Percentiles rank a stretch among this genome's conserved stretches.
Conservation (phyloP, 441 rosid species). For the Pelargonium cotyledonis region DNA sequence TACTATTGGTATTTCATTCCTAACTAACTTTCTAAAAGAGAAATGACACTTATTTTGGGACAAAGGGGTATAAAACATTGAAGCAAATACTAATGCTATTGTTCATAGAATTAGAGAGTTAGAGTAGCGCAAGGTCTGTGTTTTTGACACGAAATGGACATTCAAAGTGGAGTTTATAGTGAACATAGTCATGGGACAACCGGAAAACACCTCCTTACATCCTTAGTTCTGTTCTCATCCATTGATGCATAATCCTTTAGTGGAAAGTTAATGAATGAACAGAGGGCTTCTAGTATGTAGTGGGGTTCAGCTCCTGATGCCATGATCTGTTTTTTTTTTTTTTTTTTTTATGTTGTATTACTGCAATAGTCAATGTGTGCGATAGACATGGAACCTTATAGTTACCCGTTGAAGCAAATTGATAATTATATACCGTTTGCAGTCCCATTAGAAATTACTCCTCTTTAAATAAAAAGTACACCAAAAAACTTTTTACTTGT, state of each 20-base stretch:
- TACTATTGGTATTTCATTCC: not conserved
- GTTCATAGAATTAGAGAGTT: not conserved
- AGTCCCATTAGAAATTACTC: not conserved
- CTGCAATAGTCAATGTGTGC: not conserved
- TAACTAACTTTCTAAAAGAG: not conserved
- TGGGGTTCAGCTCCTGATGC: not conserved
- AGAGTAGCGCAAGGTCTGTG: not conserved
- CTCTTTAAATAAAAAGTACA: not conserved
- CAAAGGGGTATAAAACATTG: not conserved
- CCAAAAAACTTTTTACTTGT: not conserved
- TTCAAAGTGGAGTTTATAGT: not conserved
- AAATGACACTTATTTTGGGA: too few relatives aligned
- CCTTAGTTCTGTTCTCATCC: not conserved
- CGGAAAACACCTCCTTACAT: not conserved
- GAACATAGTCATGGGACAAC: not conserved
- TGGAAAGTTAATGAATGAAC: not conserved
- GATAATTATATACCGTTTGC: not conserved
- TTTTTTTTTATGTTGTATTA: too few relatives aligned
- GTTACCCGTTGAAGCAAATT: not conserved
- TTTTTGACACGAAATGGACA: not conserved
- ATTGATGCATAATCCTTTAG: not conserved
- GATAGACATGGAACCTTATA: not conserved
- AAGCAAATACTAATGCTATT: not conserved
- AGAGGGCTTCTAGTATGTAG: slow-evolving; percentile 3
- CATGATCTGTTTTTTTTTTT: too few relatives aligned